Base-by-base conservation (phyloP, 176 grass and related monocot genomes). In the Zizania latifolia region DNA sequence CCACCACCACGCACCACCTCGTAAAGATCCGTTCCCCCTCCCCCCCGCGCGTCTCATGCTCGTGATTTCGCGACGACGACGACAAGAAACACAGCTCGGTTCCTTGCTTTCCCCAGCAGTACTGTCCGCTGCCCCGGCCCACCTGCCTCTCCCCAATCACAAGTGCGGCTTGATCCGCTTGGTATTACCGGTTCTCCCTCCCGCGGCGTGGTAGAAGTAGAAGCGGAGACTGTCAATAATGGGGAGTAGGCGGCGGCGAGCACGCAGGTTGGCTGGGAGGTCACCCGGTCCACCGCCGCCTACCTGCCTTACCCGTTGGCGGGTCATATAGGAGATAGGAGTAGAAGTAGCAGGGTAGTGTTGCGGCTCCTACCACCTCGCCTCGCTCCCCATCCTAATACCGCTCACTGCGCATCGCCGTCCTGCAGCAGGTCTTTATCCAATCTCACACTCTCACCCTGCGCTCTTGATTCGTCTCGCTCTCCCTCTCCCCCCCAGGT, bases 1-100 rank as follows among this genome's bases (percentile, higher is more conserved):
- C 32, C 0, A n/a, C 71, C 69, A 70, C 65, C 85, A 53, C 48
- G n/a, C 48, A 53, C 48, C 61, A 72, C 85, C 60, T 26, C 73
- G 15, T 14, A 73, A 73, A 79, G 80, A 88, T 88, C 86, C 54
- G 75, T 79, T 88, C 80, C 70, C 51, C 37, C n/a, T n/a, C n/a
- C 53, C 19, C 21, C 30, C 34, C 41, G 62, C 27, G 23, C n/a
- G n/a, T n/a, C n/a, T n/a, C n/a, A n/a, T 24, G 62, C 85, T 72
- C 79, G 73, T 82, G 74, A 82, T 46, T 66, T 74, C 62, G 19
- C 48, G 68, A 53, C 68, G 80, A 41, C 80, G 72, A 78, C 60
- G 44, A 78, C 50, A 33, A 12, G 50, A 4, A 22, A 31, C 46
- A 46, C 85, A 78, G 50, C 74, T 72, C 85, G 16, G 58, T 65